Base-by-base conservation (phyloP, 2,329 filamentous ascomycete species). In the Diaporthe sp. region DNA sequence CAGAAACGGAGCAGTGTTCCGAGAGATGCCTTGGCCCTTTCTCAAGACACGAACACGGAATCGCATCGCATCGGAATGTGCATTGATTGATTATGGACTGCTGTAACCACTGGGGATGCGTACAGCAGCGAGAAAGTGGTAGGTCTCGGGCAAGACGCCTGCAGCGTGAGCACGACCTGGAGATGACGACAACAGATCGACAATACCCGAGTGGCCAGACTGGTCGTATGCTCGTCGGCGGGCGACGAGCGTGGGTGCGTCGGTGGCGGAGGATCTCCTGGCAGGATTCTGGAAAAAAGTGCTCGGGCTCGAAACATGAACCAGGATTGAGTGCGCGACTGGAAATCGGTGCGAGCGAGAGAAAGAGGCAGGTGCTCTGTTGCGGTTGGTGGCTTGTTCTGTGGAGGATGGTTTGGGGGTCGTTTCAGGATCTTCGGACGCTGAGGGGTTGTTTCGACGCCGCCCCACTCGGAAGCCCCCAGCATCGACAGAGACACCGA, bases 381-480 rank as follows among this genome's bases (percentile, higher is more conserved):
- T 66, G 63, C 30, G 63, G 63, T 66, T 66, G 63, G 44, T 66
- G 44, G 44, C 25, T 51, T 66, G 63, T 66, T 37, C 30, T 35
- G 44, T 53, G 63, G 63, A 39, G 32, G 44, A 39, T 68, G 63
- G 63, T 68, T 68, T 65, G 70, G 53, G 51, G 53, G 53, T 61
- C 50, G 73, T 75, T 75, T 75, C 73, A 75, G 73, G 53, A 75
- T 75, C 55, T 70, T 75, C 73, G 68, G 73, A 75, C 63, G 70
- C 44, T 27, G 27, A 37, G 55, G 37, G 53, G 53, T 66, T 59
- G 73, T 75, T 75, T 75, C 73, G 71, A 47, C 70, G 10, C 15
- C n/a, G 59, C 25, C n/a, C 70, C 70, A 65, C 59, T 56, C 42
- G 19, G 63, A 37, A 17, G n/a, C n/a, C 22, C 63, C 27, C 25